Evolutionary conservation across 352 stramenopile genomes (phyloP), one percentile per base, ranked within the genome.

Genomic region (Phytophthora sansomeana): DNA sequence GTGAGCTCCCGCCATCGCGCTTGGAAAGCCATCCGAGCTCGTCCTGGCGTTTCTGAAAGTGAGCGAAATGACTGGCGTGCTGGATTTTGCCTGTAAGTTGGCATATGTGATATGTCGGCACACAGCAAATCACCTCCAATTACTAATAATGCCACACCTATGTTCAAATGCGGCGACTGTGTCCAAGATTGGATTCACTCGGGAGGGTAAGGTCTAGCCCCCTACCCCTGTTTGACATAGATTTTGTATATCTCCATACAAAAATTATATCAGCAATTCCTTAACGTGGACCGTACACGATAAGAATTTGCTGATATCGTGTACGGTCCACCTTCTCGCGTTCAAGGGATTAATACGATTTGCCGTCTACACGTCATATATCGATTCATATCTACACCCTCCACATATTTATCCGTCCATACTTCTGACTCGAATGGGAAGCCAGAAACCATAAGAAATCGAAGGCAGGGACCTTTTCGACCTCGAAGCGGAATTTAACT

Each of bases 261-360:
- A 67, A 46, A 42, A 21, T 19, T 32, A 36, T 55, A 30, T 54
- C 35, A 66, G 33, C n/a, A 36, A 48, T 47, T 49, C 36, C 19
- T 67, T 59, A 67, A 55, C 48, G 11, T 67, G 48, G 39, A 67
- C 44, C 7, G 49, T 59, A 32, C 58, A 67, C 36, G 48, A 50
- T 67, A 67, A 60, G 32, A 13, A 42, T 42, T 42, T 42, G n/a
- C n/a, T n/a, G n/a, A n/a, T n/a, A n/a, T n/a, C n/a, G n/a, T n/a
- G n/a, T n/a, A n/a, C n/a, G n/a, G n/a, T n/a, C n/a, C n/a, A n/a
- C n/a, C n/a, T n/a, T n/a, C n/a, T n/a, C n/a, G n/a, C n/a, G n/a
- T n/a, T n/a, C n/a, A n/a, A n/a, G n/a, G n/a, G n/a, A n/a, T n/a
- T n/a, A n/a, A n/a, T n/a, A n/a, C n/a, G n/a, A n/a, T n/a, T n/a